phyloP scores from a whole-genome alignment of 192 early-diverging fungal genomes.

The Geosiphon pyriformis region DNA sequence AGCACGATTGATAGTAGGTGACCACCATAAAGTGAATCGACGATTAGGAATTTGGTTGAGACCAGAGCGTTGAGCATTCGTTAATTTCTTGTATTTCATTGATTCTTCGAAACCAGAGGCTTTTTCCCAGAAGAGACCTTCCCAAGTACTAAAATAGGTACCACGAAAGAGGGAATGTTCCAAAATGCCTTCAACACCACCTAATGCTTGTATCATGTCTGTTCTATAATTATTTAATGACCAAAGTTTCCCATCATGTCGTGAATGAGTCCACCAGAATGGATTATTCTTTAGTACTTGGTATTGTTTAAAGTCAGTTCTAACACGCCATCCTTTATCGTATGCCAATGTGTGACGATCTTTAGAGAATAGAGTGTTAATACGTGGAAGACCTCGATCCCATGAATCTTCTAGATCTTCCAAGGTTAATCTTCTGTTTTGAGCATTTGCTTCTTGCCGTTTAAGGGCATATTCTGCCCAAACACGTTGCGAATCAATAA shows the following conservation, averaged over 20 bases:
- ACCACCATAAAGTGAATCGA: constrained; percentile 99
- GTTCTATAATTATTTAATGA: constrained; percentile 97
- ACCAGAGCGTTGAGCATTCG: constrained; percentile 96
- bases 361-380: constrained; percentile 98
- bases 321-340: constrained; percentile 98
- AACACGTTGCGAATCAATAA: constrained; percentile 96
- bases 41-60: constrained; percentile 99
- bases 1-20: constrained; percentile 94
- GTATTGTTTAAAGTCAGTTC: constrained; percentile 97
- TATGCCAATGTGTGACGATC: constrained; percentile 98
- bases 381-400: constrained; percentile 97
- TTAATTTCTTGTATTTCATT: constrained; percentile 96
- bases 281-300: constrained; percentile 93
- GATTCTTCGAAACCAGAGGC: constrained; percentile 68
- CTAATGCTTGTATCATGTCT: constrained; percentile 98
- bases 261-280: constrained; percentile 86
- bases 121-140: constrained; percentile 97
- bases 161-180: constrained; percentile 99
- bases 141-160: constrained; percentile 97
- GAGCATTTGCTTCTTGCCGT: constrained; percentile 92
- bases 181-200: constrained; percentile 97
- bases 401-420: constrained; percentile 98
- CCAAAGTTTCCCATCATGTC: constrained; percentile 88
- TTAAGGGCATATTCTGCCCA: constrained; percentile 99
- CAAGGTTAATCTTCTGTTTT: constrained; percentile 95